A percentile compares a stretch with the other conserved stretches of the same genome.
Conservation (phyloP, 1,139 yeast genomes). For the Suhomyces coccinellae region DNA sequence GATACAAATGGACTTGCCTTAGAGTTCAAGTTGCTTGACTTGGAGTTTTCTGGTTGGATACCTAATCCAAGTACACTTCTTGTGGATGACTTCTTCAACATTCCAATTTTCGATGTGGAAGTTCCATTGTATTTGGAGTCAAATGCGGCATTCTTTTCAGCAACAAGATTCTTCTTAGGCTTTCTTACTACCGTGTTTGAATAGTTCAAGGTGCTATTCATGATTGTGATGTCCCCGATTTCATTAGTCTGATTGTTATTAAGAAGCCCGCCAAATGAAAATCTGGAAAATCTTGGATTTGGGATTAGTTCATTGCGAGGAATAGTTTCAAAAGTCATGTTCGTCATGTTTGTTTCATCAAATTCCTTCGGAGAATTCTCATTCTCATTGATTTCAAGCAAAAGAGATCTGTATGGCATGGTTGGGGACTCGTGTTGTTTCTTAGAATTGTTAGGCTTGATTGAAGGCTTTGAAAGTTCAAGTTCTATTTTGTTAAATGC, state of each 20-base stretch:
- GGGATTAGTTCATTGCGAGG: slow-evolving; percentile 33
- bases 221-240: slow-evolving; percentile 31
- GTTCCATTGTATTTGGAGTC: slow-evolving; percentile 5
- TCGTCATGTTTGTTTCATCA: slow-evolving; percentile 12
- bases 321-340: slow-evolving; percentile 11
- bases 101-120: slow-evolving; percentile 14
- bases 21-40: slow-evolving; percentile 8
- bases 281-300: slow-evolving; percentile 46
- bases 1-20: slow-evolving; percentile 11
- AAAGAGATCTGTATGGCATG: slow-evolving; percentile 9
- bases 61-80: slow-evolving; percentile 36
- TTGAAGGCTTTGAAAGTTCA: slow-evolving; percentile 1
- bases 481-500: slow-evolving; percentile 19
- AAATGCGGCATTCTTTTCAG: slow-evolving; percentile 9
- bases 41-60: slow-evolving; percentile 15
- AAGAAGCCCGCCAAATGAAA: slow-evolving; percentile 43
- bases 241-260: slow-evolving; percentile 21
- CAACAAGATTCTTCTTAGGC: slow-evolving; percentile 10
- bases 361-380: not conserved
- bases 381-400: slow-evolving; percentile 6
- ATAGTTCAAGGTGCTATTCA: slow-evolving; percentile 27
- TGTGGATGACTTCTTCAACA: slow-evolving; percentile 27
- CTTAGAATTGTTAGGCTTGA: not conserved
- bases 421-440: slow-evolving; percentile 4
- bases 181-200: slow-evolving; percentile 33